Percentiles rank a stretch among this genome's conserved stretches.
phyloP scores from a whole-genome alignment of 257 asterid genomes.

The Plantago major region DNA sequence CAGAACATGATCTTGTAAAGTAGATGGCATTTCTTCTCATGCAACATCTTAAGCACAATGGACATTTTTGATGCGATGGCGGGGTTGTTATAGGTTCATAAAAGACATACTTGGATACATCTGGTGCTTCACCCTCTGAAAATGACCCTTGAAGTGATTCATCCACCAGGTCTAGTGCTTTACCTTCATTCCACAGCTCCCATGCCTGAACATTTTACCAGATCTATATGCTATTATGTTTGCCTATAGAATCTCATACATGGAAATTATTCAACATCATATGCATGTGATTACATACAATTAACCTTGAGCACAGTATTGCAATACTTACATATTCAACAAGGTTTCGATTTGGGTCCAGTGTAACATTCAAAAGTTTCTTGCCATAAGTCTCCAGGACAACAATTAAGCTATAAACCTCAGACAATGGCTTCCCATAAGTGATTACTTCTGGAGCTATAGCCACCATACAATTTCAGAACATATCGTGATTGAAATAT shows the following conservation, averaged over 20 bases:
- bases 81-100: not conserved
- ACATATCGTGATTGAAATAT: not conserved
- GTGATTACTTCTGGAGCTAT: slow-evolving; percentile 11
- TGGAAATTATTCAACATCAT: no score
- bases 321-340: slow-evolving; percentile 19
- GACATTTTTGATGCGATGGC: not conserved
- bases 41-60: not conserved
- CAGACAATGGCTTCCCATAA: slow-evolving; percentile 8
- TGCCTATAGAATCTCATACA: no score
- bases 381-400: slow-evolving; percentile 20
- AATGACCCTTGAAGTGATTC: not conserved
- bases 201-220: not conserved
- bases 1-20: no score
- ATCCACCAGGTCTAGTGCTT: no score
- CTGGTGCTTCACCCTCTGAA: not conserved
- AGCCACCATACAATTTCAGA: slow-evolving; percentile 2
- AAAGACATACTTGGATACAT: slow-evolving; percentile 11
- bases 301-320: no score
- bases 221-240: no score
- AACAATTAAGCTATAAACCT: slow-evolving; percentile 20
- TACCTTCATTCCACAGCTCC: not conserved
- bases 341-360: not conserved
- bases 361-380: not conserved
- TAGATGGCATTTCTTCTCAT: not conserved
- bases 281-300: no score